These are phyloP conservation scores for Lumnitzera racemosa DNA, from an alignment of 345 rosid genomes.

Conservation along the genomic window DNA sequence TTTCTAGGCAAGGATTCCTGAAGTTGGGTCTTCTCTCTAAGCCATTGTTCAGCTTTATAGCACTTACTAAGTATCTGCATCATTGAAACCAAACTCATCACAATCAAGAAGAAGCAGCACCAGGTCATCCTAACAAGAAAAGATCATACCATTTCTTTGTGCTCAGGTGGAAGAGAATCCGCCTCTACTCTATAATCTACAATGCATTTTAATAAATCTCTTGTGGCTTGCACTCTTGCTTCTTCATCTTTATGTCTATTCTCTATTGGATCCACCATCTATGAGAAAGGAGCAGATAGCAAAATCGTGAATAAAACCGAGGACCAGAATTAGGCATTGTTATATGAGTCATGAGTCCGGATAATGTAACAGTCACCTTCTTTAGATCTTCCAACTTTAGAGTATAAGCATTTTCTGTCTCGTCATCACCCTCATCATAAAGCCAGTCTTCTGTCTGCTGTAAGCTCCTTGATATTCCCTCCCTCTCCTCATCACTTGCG, in stretches of 20 bases:
- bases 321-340: not conserved
- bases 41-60: constrained; percentile 50
- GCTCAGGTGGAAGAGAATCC: constrained; percentile 30
- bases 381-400: constrained; percentile 37
- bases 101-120: not conserved
- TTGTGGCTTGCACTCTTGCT: constrained; percentile 37
- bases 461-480: constrained; percentile 40
- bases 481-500: constrained; percentile 43
- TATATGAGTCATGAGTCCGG: not conserved
- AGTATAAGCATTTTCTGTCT: constrained; percentile 39
- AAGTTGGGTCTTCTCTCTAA: constrained; percentile 36
- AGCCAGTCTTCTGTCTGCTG: constrained; percentile 65
- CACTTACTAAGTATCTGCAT: constrained; percentile 41
- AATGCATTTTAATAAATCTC: constrained; percentile 29
- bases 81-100: constrained; percentile 4
- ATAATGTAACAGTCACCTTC: constrained; percentile 22
- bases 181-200: constrained; percentile 25
- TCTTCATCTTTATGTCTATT: constrained; percentile 44
- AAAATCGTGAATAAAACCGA: not conserved
- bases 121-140: not conserved
- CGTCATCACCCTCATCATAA: constrained; percentile 53
- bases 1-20: constrained; percentile 46
- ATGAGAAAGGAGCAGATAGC: constrained; percentile 1
- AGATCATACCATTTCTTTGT: constrained; percentile 28
- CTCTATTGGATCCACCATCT: constrained; percentile 53